Percentiles rank a stretch among this genome's conserved stretches.
Evolutionary conservation across 1,284 basidiomycete genomes (phyloP).

Genomic region (Cutaneotrichosporon mucoides): DNA sequence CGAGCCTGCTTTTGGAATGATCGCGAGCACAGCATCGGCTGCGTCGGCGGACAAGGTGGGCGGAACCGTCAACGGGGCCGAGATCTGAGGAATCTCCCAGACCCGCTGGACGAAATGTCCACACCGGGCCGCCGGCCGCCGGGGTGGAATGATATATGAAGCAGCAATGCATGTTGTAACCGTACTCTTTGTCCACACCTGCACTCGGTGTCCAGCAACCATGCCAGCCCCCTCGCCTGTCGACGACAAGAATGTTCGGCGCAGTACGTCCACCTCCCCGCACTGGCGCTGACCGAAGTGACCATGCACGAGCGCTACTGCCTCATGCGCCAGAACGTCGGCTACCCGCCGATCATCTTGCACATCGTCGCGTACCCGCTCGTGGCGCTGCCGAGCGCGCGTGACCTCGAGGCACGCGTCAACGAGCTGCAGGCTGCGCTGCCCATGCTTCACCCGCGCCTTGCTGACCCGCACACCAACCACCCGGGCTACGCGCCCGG

Average conservation of each 20-base stretch:
- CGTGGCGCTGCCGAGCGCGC: slow-evolving; percentile 12
- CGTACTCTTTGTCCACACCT: no score
- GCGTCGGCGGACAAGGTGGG: no score
- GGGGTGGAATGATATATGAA: no score
- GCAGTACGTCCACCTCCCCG: background rate
- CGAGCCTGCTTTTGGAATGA: no score
- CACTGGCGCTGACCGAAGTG: slow-evolving; percentile 13
- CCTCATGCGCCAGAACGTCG: slow-evolving; percentile 27
- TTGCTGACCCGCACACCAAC: slow-evolving; percentile 15
- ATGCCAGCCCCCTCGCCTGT: background rate
- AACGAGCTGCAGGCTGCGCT: slow-evolving; percentile 28
- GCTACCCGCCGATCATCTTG: slow-evolving; percentile 23
- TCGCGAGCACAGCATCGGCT: no score
- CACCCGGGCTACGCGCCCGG: slow-evolving; percentile 11
- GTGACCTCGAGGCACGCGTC: slow-evolving; percentile 22
- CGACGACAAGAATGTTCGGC: background rate
- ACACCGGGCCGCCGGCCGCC: no score
- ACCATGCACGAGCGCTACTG: slow-evolving; percentile 32
- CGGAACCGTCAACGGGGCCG: no score
- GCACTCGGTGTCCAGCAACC: background rate
- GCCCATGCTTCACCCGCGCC: slow-evolving; percentile 25
- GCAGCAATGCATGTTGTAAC: no score
- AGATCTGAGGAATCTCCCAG: no score
- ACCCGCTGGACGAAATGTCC: no score
- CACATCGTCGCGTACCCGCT: slow-evolving; percentile 24